Percentiles rank a stretch among this genome's conserved stretches.
phyloP scores from a whole-genome alignment of 148 eudicot genomes.

The Nyssa sinensis region DNA sequence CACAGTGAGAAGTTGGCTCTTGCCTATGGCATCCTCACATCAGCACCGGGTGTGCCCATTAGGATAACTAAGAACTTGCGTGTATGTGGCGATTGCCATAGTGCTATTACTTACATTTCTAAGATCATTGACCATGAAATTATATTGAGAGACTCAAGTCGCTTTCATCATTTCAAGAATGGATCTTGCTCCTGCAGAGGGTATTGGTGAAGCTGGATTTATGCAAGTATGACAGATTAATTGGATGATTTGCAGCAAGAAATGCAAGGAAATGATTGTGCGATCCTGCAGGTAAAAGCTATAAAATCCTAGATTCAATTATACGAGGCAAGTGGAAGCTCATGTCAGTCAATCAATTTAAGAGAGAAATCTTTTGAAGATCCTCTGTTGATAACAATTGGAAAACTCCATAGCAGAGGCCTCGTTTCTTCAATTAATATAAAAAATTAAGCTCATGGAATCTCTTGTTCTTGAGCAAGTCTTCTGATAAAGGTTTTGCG shows the following conservation, averaged over 20 bases:
- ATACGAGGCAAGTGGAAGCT: background rate
- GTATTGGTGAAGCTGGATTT: conserved; percentile 53
- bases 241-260: background rate
- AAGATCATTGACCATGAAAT: conserved; percentile 64
- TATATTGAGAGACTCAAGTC: conserved; percentile 74
- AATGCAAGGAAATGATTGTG: background rate
- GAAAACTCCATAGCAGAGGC: background rate
- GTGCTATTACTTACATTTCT: conserved; percentile 56
- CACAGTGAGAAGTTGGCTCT: conserved; percentile 88
- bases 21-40: conserved; percentile 66
- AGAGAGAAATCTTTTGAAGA: background rate
- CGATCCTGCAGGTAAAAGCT: background rate
- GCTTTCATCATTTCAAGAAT: conserved; percentile 79
- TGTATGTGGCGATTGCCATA: conserved; percentile 81
- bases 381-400: background rate
- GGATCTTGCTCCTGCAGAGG: conserved; percentile 81
- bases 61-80: conserved; percentile 78
- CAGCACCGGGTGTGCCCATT: conserved; percentile 56
- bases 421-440: background rate
- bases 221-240: conserved; percentile 1
- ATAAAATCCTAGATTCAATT: background rate
- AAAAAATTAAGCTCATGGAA: background rate
- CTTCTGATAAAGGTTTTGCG: background rate
- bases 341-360: background rate
- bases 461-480: too few relatives aligned